Evolutionary conservation across 345 rosid genomes (phyloP).

Genomic region (Lepidium africanum): DNA sequence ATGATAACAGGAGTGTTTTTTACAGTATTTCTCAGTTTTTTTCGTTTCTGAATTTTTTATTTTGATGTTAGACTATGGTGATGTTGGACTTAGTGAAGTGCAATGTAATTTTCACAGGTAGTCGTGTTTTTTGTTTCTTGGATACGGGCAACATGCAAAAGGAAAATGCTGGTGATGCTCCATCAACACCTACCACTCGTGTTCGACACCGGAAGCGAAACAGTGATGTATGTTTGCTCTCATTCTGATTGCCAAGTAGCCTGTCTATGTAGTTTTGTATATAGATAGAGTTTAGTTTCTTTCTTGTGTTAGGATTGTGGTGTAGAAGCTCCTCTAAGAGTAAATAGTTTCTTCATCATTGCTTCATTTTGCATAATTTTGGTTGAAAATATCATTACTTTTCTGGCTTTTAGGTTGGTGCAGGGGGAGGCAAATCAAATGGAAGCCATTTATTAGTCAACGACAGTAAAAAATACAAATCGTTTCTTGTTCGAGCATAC

Average conservation of each 20-base stretch:
- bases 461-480: conserved; percentile 59
- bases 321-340: not conserved
- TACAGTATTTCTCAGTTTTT: not conserved
- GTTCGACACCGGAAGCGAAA: conserved; percentile 54
- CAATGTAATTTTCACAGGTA: not conserved
- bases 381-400: not conserved
- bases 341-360: not conserved
- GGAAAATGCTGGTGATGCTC: conserved; percentile 28
- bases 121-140: not conserved
- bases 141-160: conserved; percentile 38
- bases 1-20: not conserved
- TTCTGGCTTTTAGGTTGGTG: conserved; percentile 30
- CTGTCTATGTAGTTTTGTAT: not conserved
- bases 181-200: conserved; percentile 39
- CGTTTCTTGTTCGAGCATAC: conserved; percentile 51
- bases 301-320: not conserved
- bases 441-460: conserved; percentile 54
- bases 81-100: not conserved
- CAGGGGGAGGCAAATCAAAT: conserved; percentile 46
- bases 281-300: not conserved
- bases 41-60: not conserved
- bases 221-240: conserved; percentile 40
- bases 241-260: not conserved
- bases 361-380: not conserved
- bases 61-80: not conserved